Conservation (phyloP, 2,329 filamentous ascomycete genomes). For the Arthrobotrys megalospora region DNA sequence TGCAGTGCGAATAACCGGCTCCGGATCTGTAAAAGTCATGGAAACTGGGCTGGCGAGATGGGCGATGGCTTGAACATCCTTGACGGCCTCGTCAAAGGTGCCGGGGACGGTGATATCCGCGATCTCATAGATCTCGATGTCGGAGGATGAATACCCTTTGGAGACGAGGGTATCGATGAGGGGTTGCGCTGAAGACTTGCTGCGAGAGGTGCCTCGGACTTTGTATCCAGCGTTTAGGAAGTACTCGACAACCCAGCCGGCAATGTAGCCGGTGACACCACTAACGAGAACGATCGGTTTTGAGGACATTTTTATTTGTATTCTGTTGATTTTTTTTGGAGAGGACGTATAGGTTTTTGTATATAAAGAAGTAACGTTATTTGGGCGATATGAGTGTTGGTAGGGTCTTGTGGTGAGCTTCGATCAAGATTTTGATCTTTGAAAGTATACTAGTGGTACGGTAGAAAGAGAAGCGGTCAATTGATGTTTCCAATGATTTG, state of each 20-base stretch:
- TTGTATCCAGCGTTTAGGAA: slow-evolving; percentile 69
- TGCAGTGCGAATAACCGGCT: slow-evolving; percentile 72
- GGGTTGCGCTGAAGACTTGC: slow-evolving; percentile 64
- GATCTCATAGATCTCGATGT: slow-evolving; percentile 71
- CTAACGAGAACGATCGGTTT: slow-evolving; percentile 54
- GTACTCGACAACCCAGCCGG: slow-evolving; percentile 71
- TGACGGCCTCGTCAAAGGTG: slow-evolving; percentile 76
- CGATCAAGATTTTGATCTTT: too few species aligned
- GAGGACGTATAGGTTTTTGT: not conserved
- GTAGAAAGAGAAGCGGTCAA: not conserved
- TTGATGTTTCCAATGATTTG: slow-evolving; percentile 5
- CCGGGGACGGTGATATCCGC: slow-evolving; percentile 80
- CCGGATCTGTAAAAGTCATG: slow-evolving; percentile 66
- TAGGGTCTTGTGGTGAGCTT: too few species aligned
- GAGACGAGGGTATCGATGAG: slow-evolving; percentile 48
- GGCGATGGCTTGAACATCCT: slow-evolving; percentile 59
- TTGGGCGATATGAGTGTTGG: too few species aligned
- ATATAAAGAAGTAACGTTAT: not conserved
- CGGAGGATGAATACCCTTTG: slow-evolving; percentile 37
- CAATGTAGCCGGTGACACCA: slow-evolving; percentile 69
- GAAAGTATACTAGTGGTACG: too few species aligned
- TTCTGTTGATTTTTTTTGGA: not conserved
- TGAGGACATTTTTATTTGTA: slow-evolving; percentile 28
- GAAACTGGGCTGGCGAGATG: slow-evolving; percentile 66
- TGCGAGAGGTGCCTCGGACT: slow-evolving; percentile 71